phyloP scores from a whole-genome alignment of 306 rosid genomes.

The Glycine latifolia region DNA sequence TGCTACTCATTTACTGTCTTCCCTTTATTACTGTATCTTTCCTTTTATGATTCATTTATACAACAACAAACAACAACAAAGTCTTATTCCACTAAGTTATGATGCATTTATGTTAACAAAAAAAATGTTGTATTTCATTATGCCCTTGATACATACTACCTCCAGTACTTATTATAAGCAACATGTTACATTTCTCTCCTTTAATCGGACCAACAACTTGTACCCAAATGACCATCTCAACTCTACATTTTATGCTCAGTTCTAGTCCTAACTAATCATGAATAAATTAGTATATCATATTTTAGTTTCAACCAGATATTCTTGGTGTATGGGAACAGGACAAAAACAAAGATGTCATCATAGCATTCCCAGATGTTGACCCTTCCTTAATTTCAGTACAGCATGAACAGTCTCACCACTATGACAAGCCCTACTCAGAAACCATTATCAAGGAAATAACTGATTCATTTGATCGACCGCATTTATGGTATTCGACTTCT shows the following conservation, averaged over 20 bases:
- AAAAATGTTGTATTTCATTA: slow-evolving; percentile 17
- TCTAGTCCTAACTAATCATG: slow-evolving; percentile 30
- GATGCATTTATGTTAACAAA: too few species aligned
- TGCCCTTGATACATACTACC: slow-evolving; percentile 2
- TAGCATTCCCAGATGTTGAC: slow-evolving; percentile 84
- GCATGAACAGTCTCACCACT: slow-evolving; percentile 32
- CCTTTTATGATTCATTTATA: too few species aligned
- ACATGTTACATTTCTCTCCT: too few species aligned
- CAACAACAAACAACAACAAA: too few species aligned
- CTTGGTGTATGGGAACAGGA: slow-evolving; percentile 64
- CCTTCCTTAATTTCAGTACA: slow-evolving; percentile 68
- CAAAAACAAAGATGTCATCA: slow-evolving; percentile 89
- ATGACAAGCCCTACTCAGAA: slow-evolving; percentile 49
- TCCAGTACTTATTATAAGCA: too few species aligned
- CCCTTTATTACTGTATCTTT: too few species aligned
- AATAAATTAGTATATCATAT: slow-evolving; percentile 27
- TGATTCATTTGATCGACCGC: slow-evolving; percentile 78
- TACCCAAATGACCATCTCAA: background rate
- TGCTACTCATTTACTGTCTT: too few species aligned
- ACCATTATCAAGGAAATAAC: slow-evolving; percentile 49
- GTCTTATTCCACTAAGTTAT: too few species aligned
- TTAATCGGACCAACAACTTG: too few species aligned
- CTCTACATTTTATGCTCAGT: background rate
- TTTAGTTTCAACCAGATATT: slow-evolving; percentile 34
- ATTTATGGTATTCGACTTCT: slow-evolving; percentile 87